Evolutionary conservation across 2,329 filamentous ascomycete genomes (phyloP).

Genomic region (Pezicula neosporulosa): DNA sequence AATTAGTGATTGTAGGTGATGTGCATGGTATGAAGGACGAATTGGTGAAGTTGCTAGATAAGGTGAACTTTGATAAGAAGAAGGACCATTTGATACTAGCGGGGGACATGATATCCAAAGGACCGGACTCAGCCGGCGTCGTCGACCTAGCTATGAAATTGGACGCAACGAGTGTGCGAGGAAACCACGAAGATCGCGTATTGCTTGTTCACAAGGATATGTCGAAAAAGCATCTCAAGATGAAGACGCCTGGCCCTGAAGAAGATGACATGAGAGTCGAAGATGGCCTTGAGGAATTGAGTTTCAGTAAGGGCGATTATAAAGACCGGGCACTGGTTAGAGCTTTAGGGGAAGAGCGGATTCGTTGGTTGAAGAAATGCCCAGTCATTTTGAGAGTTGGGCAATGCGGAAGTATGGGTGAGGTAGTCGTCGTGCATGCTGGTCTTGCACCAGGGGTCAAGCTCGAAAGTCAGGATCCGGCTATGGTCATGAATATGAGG

Average conservation of each 20-base stretch:
- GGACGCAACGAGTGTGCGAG: slow-evolving; percentile 77
- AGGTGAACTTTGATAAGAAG: slow-evolving; percentile 58
- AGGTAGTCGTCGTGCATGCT: slow-evolving; percentile 77
- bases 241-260: slow-evolving; percentile 15
- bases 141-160: slow-evolving; percentile 71
- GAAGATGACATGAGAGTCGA: slow-evolving; percentile 25
- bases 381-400: slow-evolving; percentile 78
- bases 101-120: slow-evolving; percentile 82
- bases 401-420: slow-evolving; percentile 53
- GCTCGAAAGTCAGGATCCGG: slow-evolving; percentile 69
- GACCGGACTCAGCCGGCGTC: slow-evolving; percentile 77
- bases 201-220: slow-evolving; percentile 58
- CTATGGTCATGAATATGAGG: slow-evolving; percentile 89
- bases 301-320: slow-evolving; percentile 23
- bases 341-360: slow-evolving; percentile 45
- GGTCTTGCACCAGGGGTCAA: slow-evolving; percentile 76
- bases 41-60: slow-evolving; percentile 61
- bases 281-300: slow-evolving; percentile 20
- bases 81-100: slow-evolving; percentile 73
- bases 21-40: slow-evolving; percentile 83
- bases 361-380: slow-evolving; percentile 64
- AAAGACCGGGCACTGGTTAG: slow-evolving; percentile 24
- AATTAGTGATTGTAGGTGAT: slow-evolving; percentile 83
- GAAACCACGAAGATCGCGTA: slow-evolving; percentile 88
- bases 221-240: slow-evolving; percentile 26